These are phyloP conservation scores for Keithomyces neogunnii DNA, from an alignment of 2,329 filamentous ascomycete genomes.

Conservation along the genomic window DNA sequence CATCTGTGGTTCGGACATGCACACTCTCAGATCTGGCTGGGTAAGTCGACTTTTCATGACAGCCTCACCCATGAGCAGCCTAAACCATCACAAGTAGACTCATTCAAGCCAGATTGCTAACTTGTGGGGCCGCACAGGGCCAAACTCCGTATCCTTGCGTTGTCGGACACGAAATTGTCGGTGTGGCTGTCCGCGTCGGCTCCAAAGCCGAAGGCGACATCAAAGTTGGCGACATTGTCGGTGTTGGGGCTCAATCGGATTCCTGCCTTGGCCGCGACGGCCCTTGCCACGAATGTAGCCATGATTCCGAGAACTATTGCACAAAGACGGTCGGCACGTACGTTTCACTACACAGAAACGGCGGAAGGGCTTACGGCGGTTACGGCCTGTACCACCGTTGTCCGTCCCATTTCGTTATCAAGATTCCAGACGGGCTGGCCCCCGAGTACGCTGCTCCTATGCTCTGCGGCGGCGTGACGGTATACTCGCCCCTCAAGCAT, in stretches of 20 bases:
- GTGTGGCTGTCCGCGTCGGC: slow-evolving; percentile 46
- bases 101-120: neutral
- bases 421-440: slow-evolving; percentile 33
- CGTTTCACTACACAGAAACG: slow-evolving; percentile 24
- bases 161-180: slow-evolving; percentile 60
- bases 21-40: slow-evolving; percentile 50
- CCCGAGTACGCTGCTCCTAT: slow-evolving; percentile 47
- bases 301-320: slow-evolving; percentile 35
- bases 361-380: slow-evolving; percentile 39
- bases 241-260: slow-evolving; percentile 51
- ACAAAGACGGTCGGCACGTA: slow-evolving; percentile 41
- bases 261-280: slow-evolving; percentile 39
- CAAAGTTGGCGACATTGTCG: slow-evolving; percentile 54
- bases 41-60: slow-evolving; percentile 10
- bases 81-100: too few species aligned
- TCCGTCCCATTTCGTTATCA: slow-evolving; percentile 38
- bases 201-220: slow-evolving; percentile 35
- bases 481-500: slow-evolving; percentile 53
- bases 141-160: slow-evolving; percentile 32
- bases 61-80: too few species aligned
- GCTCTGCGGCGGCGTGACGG: slow-evolving; percentile 63
- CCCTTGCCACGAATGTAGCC: slow-evolving; percentile 32
- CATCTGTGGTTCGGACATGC: slow-evolving; percentile 55
- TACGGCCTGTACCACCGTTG: slow-evolving; percentile 26
- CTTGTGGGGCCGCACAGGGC: neutral